Evolutionary conservation across 2,329 filamentous ascomycete genomes (phyloP), one percentile per base, ranked within the genome.

Genomic region (Malbranchea zuffiana): DNA sequence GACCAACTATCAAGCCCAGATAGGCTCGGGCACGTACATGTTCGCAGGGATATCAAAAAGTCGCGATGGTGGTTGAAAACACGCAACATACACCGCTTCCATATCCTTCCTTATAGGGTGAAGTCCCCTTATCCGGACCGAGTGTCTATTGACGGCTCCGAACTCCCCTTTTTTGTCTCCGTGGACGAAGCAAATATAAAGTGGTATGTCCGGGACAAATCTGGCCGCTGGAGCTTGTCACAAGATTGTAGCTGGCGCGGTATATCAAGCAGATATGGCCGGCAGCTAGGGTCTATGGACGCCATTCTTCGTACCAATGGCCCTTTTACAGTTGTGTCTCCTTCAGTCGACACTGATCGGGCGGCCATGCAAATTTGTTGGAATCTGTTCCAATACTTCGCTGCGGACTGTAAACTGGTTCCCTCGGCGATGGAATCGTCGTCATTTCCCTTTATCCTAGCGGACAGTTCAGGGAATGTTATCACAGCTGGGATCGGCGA

Each of bases 321-420:
- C 6, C 46, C 50, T 2, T 67, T 75, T 39, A 51, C 54, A 1
- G 67, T 75, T 25, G 48, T 54, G 34, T 36, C 33, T 26, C 36
- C 46, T 40, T 44, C 54, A 35, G 24, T 44, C 44, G 42, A 54
- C 52, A 32, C 38, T 46, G 37, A 57, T 48, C 13, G 53, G 13
- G 46, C 68, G 27, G 70, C 71, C 1, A 47, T 74, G 3, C 71
- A 75, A 44, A 61, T 73, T 26, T 70, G 71, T 17, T 66, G 70
- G 20, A 75, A 75, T 45, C 55, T 76, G 3, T 62, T 68, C 42
- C 72, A 75, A 47, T 76, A 76, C 47, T 73, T 71, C 51, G 62
- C 57, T 33, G 71, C 71, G 12, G 71, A 75, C 45, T 57, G 66
- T 2, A 45, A 56, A 5, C 35, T 54, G 5, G 37, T 48, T 8